These are phyloP conservation scores for Colletotrichum chrysophilum DNA, from an alignment of 2,329 filamentous ascomycete species.

Conservation along the genomic window DNA sequence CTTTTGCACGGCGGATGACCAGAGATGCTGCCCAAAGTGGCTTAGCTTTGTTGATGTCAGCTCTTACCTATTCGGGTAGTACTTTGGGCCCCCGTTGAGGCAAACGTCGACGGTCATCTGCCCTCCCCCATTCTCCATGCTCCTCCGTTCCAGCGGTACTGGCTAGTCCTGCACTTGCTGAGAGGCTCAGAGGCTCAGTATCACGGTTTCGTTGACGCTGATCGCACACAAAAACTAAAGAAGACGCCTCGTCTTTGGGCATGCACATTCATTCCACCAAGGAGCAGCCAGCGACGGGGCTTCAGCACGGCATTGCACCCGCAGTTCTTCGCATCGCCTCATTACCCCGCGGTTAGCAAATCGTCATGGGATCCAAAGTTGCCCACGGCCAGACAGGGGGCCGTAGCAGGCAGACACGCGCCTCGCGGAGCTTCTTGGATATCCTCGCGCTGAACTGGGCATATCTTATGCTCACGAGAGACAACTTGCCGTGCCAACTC, in stretches of 20 bases:
- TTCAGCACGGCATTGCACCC: slow-evolving; percentile 1
- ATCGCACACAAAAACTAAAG: background rate
- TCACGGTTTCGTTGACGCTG: background rate
- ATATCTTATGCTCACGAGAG: slow-evolving; percentile 13
- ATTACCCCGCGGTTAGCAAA: slow-evolving; percentile 4
- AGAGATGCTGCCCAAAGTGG: background rate
- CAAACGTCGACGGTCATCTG: slow-evolving; percentile 9
- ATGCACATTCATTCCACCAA: background rate
- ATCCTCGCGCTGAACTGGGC: background rate
- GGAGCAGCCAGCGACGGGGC: background rate
- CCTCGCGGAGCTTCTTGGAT: background rate
- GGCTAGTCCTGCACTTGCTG: background rate
- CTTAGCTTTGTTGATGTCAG: fast-evolving
- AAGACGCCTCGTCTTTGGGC: background rate
- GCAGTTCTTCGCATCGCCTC: slow-evolving; percentile 1
- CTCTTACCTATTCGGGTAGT: background rate
- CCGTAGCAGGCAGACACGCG: background rate
- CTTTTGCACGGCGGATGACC: slow-evolving; percentile 7
- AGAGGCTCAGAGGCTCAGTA: background rate
- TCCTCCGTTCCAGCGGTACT: slow-evolving; percentile 1
- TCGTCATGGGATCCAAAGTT: slow-evolving; percentile 8
- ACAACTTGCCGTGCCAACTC: slow-evolving; percentile 10
- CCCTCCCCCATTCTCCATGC: background rate
- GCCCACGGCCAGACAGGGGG: background rate
- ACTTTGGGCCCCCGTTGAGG: background rate